Evolutionary conservation across 371 early-diverging fungal species (phyloP).

Genomic region (Mucor mucedo): DNA sequence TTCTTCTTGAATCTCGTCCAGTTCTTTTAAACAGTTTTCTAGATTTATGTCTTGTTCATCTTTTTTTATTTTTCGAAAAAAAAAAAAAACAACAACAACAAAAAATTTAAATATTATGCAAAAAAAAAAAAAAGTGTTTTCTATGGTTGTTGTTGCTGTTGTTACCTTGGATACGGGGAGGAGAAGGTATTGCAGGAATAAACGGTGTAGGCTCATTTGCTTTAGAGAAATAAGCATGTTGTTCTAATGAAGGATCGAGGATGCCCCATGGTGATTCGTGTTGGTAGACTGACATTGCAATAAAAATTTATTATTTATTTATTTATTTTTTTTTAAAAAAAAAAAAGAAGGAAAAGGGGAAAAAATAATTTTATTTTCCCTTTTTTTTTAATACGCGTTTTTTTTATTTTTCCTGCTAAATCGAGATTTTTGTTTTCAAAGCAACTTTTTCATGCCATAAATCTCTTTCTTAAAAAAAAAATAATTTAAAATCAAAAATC

Average conservation of each 20-base stretch:
- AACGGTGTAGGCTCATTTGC: neutral
- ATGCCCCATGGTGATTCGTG: constrained; percentile 15
- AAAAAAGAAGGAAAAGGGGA: neutral
- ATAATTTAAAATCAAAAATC: no score
- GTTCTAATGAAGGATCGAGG: constrained; percentile 13
- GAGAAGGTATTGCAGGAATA: neutral
- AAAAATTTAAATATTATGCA: constrained; percentile 4
- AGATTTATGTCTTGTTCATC: neutral
- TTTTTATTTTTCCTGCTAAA: no score
- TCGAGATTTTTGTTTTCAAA: no score
- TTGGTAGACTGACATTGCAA: neutral
- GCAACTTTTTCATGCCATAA: no score
- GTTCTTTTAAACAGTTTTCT: constrained; percentile 2
- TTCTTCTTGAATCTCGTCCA: constrained; percentile 13
- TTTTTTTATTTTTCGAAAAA: constrained; percentile 5
- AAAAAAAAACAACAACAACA: constrained; percentile 2
- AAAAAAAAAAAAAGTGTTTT: constrained; percentile 1
- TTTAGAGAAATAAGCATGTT: neutral
- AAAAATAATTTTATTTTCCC: no score
- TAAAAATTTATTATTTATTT: neutral
- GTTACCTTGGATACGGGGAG: neutral
- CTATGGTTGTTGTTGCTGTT: neutral
- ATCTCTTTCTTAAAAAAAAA: no score
- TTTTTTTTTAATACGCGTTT: no score
- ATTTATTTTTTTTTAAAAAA: neutral